These are phyloP conservation scores for Tremellales sp. DNA, from an alignment of 1,284 basidiomycete species.

Conservation along the genomic window DNA sequence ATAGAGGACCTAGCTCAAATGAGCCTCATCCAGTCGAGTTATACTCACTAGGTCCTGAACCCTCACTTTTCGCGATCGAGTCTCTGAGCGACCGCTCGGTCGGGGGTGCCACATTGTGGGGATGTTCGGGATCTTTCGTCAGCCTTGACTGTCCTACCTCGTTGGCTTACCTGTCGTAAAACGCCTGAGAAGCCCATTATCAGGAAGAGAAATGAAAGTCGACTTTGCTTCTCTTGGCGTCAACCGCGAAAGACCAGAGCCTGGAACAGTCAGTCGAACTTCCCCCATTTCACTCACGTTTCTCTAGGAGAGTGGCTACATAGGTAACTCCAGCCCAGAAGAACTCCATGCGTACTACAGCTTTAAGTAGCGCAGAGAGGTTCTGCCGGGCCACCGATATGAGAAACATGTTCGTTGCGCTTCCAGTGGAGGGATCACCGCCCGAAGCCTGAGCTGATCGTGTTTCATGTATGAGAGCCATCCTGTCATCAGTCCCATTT, in stretches of 20 bases:
- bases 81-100: constrained; percentile 48
- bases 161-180: constrained; percentile 35
- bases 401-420: constrained; percentile 42
- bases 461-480: constrained; percentile 49
- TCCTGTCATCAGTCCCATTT: constrained; percentile 20
- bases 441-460: constrained; percentile 26
- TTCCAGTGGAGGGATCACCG: constrained; percentile 9
- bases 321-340: constrained; percentile 49
- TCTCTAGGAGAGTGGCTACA: constrained; percentile 43
- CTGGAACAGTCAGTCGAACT: constrained; percentile 15
- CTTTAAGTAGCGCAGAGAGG: constrained; percentile 41
- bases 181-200: constrained; percentile 46
- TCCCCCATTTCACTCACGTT: constrained; percentile 20
- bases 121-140: constrained; percentile 37
- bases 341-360: constrained; percentile 44
- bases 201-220: constrained; percentile 50
- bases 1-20: constrained; percentile 22
- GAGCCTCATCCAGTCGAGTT: neutral
- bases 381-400: constrained; percentile 47
- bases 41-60: constrained; percentile 27
- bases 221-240: constrained; percentile 22
- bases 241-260: constrained; percentile 27
- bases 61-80: constrained; percentile 37
- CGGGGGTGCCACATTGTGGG: constrained; percentile 45
- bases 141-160: neutral